Conservation (phyloP, 768 basidiomycete species). For the Pholiota conissans region DNA sequence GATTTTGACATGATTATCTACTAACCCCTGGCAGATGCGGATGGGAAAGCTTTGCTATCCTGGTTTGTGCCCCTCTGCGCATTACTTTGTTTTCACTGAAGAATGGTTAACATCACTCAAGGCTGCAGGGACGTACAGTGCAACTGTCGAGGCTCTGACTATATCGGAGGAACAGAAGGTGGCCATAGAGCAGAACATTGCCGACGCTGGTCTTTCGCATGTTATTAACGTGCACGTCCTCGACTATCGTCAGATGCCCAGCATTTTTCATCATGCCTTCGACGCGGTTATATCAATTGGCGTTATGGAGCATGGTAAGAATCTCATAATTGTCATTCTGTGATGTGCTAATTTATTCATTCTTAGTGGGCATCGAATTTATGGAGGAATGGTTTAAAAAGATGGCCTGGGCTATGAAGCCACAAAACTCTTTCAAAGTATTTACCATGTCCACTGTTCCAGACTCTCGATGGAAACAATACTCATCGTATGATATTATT, state of each 20-base stretch:
- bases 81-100: too few relatives aligned
- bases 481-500: slow-evolving; percentile 6
- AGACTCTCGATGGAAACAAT: slow-evolving; percentile 9
- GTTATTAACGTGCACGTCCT: slow-evolving; percentile 12
- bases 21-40: slow-evolving; percentile 4
- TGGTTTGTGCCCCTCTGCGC: background rate
- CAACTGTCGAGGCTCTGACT: slow-evolving; percentile 11
- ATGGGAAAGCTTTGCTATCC: slow-evolving; percentile 15
- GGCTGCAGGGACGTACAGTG: slow-evolving; percentile 11
- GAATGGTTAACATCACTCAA: background rate
- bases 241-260: slow-evolving; percentile 13
- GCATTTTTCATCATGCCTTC: slow-evolving; percentile 11
- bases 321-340: background rate
- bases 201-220: slow-evolving; percentile 12
- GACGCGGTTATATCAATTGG: slow-evolving; percentile 14
- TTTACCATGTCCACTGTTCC: slow-evolving; percentile 14
- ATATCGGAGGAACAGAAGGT: slow-evolving; percentile 11
- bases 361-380: slow-evolving; percentile 10
- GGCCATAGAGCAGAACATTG: slow-evolving; percentile 8
- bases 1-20: background rate
- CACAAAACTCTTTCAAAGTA: slow-evolving; percentile 12
- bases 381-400: slow-evolving; percentile 13
- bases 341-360: background rate
- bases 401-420: slow-evolving; percentile 16
- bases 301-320: slow-evolving; percentile 16